Base-by-base conservation (phyloP, 257 asterid species). In the Osmanthus fragrans region DNA sequence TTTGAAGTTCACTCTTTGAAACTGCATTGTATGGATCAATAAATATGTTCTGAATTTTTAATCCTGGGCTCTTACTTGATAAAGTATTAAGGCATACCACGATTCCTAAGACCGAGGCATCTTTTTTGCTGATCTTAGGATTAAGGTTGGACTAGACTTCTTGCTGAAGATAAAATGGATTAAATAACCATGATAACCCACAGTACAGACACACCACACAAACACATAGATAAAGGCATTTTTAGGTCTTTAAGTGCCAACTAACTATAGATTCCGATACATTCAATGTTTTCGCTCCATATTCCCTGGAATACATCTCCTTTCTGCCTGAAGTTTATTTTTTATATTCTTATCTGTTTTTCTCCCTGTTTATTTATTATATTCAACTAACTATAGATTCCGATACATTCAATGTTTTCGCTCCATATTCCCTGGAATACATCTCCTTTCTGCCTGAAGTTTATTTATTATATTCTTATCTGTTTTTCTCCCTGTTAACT, bases 401-500 rank as follows among this genome's bases (percentile, higher is more conserved):
- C 23, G 69, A 65, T 60, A 69, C 21, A 71, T 68, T 73, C 7
- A 70, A 72, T 72, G 39, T 25, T 70, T 47, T 37, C 27, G 23
- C 54, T n/a, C 64, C 25, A 0, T 58, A 33, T 66, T 42, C 25
- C 51, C 67, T n/a, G 32, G 63, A 32, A 42, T 29, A 40, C 12
- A 25, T 67, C 8, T 36, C 8, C 39, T 36, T 36, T 36, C 39
- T 36, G 39, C 39, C 39, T 36, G 6, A 36, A 6, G 40, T 6
- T 36, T 36, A 36, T 36, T 36, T 36, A 36, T 32, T 32, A 32
- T 36, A 25, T 66, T 75, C 37, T 34, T 34, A 34, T 34, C 37
- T 34, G 37, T 34, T 34, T 34, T 34, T 34, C 23, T 51, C 63
- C 29, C 56, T 68, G 73, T 47, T 63, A 36, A 80, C 76, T 90